phyloP scores from a whole-genome alignment of 352 stramenopile species.

The Phytophthora pisi region DNA sequence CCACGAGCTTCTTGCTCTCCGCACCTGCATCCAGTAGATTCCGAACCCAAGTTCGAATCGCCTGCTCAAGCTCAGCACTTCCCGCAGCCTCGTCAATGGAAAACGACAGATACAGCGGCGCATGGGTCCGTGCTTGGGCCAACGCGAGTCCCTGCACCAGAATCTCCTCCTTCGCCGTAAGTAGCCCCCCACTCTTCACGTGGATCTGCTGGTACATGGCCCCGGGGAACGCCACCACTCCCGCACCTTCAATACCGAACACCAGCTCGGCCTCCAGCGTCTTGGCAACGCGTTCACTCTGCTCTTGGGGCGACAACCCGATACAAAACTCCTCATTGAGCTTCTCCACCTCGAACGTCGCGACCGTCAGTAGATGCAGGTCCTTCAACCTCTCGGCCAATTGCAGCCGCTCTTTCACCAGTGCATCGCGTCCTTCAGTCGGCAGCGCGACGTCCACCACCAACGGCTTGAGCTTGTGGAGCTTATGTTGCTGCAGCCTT shows the following conservation, averaged over 20 bases:
- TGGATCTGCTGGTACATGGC: constrained; percentile 78
- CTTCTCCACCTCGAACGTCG: constrained; percentile 53
- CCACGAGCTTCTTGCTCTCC: constrained; percentile 52
- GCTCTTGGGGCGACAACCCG: constrained; percentile 30
- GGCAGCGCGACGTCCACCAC: constrained; percentile 62
- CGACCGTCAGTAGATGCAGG: constrained; percentile 56
- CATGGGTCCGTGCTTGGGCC: constrained; percentile 58
- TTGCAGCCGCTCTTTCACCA: constrained; percentile 35
- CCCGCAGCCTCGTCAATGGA: constrained; percentile 25
- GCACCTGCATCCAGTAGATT: constrained; percentile 43
- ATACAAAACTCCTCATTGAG: constrained; percentile 16
- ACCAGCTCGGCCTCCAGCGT: constrained; percentile 67
- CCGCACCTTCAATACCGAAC: constrained; percentile 52
- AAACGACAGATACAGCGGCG: constrained; percentile 75
- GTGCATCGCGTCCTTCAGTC: constrained; percentile 53
- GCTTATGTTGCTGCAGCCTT: constrained; percentile 24
- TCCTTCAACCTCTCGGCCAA: constrained; percentile 44
- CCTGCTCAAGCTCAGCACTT: constrained; percentile 7
- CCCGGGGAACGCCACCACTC: constrained; percentile 37
- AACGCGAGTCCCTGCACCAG: constrained; percentile 44
- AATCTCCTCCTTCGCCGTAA: constrained; percentile 36
- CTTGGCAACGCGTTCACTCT: constrained; percentile 60
- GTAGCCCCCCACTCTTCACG: background rate
- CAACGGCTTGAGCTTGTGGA: constrained; percentile 20
- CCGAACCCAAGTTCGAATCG: constrained; percentile 45